Base-by-base conservation (phyloP, 495 filamentous ascomycete species). In the Penicillium soppii region DNA sequence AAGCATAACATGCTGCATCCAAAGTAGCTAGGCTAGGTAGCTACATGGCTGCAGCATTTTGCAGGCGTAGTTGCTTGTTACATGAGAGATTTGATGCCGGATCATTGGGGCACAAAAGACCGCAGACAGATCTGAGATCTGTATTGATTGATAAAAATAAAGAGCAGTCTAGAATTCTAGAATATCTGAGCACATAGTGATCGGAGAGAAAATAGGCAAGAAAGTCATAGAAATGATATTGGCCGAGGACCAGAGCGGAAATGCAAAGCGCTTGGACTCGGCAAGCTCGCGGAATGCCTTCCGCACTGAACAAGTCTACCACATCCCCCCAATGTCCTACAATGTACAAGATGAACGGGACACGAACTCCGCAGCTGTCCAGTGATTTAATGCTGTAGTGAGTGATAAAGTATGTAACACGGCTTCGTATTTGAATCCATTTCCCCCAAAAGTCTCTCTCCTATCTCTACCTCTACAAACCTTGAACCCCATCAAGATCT, bases 231-330 rank as follows among this genome's bases (percentile, higher is more conserved):
- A n/a, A n/a, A n/a, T n/a, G 29, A 32, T 3, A 12, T 3, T 32
- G 29, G n/a, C 20, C 21, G 21, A 38, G 16, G 36, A 9, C n/a
- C 21, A 36, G 3, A 35, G 58, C 64, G 58, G 64, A 55, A 67
- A 52, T 50, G 25, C 13, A 13, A n/a, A 33, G 53, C 63, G 49
- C 54, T 61, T 53, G 47, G 23, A n/a, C 30, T 48, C 64, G 61
- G 58, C 44, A 15, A 33, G 2, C 12, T 16, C 12, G 9, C 47
- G 62, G 65, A 61, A 65, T 55, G 9, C 1, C 25, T 52, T 68
- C 63, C 65, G 62, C 54, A 29, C 22, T 13, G 29, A 32, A 32
- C 29, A n/a, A 10, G 25, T 9, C 10, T 30, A 36, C 9, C n/a
- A 2, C 17, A 32, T 10, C 22, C 10, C 40, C 40, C 22, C 40